Base-by-base conservation (phyloP, 2,329 filamentous ascomycete genomes). In the Penicillium sp. region DNA sequence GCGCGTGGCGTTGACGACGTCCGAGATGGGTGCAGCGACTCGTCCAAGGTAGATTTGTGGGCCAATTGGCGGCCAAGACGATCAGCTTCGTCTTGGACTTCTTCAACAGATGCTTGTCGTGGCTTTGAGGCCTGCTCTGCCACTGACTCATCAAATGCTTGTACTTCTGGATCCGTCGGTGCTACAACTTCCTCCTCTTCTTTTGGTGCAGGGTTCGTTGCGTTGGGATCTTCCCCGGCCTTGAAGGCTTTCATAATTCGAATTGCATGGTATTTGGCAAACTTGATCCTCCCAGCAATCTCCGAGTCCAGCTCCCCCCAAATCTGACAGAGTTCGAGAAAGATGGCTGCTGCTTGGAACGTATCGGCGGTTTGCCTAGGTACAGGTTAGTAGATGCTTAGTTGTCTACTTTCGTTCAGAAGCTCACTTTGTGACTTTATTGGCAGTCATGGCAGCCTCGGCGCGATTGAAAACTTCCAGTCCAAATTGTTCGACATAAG, bases 401-500 rank as follows among this genome's bases (percentile, higher is more conserved):
- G 66, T 58, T 67, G 66, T 49, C n/a, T 38, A 25, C 11, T 49
- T 3, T 46, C 11, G 16, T 22, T 22, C 6, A 6, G 42, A 54
- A 37, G 64, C 76, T 52, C 78, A 92, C 90, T 87, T 89, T 43
- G 92, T 93, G 63, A 92, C 93, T 73, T 90, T 93, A 78, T 95
- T 89, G 52, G 90, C 89, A 60, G 88, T 86, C 71, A 98, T 86
- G 0, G 92, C 89, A 58, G 89, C 87, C 71, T 97, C 92, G 4
- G 91, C 94, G 65, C 92, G 87, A 52, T 89, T 85, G 65, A 99
- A 93, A 0, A 93, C 93, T 71, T 97, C 91, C 65, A 94, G 83
- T 0, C 90, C 94, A 76, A 99, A 99, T 74, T 97, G 90, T 77
- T 98, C 93, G 52, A 98, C 89, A 70, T 97, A 97, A 57, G 92